phyloP scores from a whole-genome alignment of 2,329 filamentous ascomycete genomes.

The Botryotinia calthae region DNA sequence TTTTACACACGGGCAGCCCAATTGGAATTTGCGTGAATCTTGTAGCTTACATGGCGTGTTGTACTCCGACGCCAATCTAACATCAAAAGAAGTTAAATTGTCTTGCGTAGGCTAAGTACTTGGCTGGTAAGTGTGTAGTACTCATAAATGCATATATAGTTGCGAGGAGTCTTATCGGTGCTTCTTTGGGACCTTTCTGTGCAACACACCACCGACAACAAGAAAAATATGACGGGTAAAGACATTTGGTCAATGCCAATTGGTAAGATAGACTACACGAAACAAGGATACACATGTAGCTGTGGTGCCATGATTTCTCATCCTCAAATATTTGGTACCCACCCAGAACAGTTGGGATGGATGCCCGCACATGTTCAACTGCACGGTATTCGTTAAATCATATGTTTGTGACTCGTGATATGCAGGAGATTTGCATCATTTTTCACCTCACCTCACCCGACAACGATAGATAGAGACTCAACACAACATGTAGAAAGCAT shows the following conservation, averaged over 20 bases:
- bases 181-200: constrained; percentile 4
- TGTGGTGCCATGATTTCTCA: constrained; percentile 11
- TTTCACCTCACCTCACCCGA: background rate
- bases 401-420: constrained; percentile 8
- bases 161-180: background rate
- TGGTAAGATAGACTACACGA: background rate
- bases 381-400: constrained; percentile 7
- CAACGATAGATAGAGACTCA: background rate
- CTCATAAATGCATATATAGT: background rate
- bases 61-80: constrained; percentile 1
- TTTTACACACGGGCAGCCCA: background rate
- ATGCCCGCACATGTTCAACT: constrained; percentile 4
- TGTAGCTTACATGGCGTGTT: background rate
- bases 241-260: constrained; percentile 5
- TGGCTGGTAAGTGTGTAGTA: background rate
- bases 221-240: constrained; percentile 1
- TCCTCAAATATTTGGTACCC: constrained; percentile 1
- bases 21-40: background rate
- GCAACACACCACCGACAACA: constrained; percentile 1
- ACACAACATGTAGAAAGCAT: background rate
- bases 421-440: constrained; percentile 12
- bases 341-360: constrained; percentile 15
- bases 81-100: background rate
- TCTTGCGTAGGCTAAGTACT: background rate
- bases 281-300: constrained; percentile 5